phyloP scores from a whole-genome alignment of 164 flowering plant species.

The Berberis vulgaris region DNA sequence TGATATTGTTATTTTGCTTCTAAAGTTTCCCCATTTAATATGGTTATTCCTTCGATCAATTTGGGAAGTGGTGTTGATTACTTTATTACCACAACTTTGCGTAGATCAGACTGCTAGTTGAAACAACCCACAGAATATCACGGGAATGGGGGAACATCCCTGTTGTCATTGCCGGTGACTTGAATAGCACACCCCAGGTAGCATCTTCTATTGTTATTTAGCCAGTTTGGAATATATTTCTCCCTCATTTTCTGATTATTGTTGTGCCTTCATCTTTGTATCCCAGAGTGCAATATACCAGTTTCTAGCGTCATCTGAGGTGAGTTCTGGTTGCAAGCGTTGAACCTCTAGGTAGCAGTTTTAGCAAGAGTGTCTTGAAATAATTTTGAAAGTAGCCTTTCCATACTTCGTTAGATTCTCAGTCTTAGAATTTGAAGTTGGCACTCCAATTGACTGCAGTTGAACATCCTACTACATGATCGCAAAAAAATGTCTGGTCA shows the following conservation, averaged over 20 bases:
- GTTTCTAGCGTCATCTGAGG: constrained; percentile 71
- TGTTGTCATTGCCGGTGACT: constrained; percentile 67
- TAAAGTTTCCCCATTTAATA: too few species aligned
- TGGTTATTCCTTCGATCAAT: too few species aligned
- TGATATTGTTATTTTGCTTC: background rate
- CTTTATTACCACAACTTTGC: background rate
- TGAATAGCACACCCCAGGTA: constrained; percentile 79
- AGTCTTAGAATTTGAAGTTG: background rate
- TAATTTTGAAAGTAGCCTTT: background rate
- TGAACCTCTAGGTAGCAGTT: background rate
- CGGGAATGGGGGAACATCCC: constrained; percentile 71
- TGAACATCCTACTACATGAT: constrained; percentile 51
- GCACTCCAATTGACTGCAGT: constrained; percentile 30
- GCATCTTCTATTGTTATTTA: constrained; percentile 8
- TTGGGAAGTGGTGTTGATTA: background rate
- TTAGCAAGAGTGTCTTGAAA: background rate
- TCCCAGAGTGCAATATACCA: constrained; percentile 78
- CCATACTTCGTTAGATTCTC: background rate
- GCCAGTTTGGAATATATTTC: background rate
- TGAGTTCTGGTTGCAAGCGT: constrained; percentile 19
- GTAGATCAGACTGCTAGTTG: constrained; percentile 59
- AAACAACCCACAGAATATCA: constrained; percentile 58
- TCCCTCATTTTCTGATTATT: background rate
- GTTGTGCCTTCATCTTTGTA: constrained; percentile 11
- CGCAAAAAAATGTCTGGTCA: constrained; percentile 64